Evolutionary conservation across 257 asterid genomes (phyloP).

Genomic region (Jasminum sambac): DNA sequence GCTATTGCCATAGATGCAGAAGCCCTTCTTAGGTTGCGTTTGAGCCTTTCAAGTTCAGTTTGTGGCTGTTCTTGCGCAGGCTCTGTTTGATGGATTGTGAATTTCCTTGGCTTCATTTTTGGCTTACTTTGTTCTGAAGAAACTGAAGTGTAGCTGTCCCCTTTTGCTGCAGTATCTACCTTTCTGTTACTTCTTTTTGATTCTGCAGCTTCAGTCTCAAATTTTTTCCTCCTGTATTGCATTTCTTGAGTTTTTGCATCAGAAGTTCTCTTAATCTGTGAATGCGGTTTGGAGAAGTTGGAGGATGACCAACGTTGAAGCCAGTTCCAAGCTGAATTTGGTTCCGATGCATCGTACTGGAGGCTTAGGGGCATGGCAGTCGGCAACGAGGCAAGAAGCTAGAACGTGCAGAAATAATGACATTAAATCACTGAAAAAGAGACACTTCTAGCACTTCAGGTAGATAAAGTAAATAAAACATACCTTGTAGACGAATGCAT

Average conservation of each 20-base stretch:
- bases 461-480: constrained; percentile 23
- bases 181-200: constrained; percentile 69
- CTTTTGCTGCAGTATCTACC: constrained; percentile 45
- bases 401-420: constrained; percentile 26
- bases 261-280: constrained; percentile 37
- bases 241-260: constrained; percentile 60
- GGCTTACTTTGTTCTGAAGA: constrained; percentile 60
- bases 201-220: constrained; percentile 57
- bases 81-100: constrained; percentile 50
- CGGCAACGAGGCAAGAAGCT: constrained; percentile 78
- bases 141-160: constrained; percentile 46
- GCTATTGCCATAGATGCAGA: constrained; percentile 54
- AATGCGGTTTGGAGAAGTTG: constrained; percentile 70
- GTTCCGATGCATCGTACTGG: constrained; percentile 70
- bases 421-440: constrained; percentile 22
- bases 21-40: constrained; percentile 64
- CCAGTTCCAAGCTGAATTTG: constrained; percentile 86
- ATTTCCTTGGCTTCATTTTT: constrained; percentile 55
- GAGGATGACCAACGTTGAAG: constrained; percentile 86
- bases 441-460: constrained; percentile 15
- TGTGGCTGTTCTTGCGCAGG: constrained; percentile 61
- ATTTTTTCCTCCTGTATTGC: constrained; percentile 31
- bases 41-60: constrained; percentile 69
- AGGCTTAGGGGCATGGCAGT: constrained; percentile 80
- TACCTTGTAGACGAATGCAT: constrained; percentile 73